Evolutionary conservation across 2,329 filamentous ascomycete species (phyloP).

Genomic region (Diaporthe citrichinensis): DNA sequence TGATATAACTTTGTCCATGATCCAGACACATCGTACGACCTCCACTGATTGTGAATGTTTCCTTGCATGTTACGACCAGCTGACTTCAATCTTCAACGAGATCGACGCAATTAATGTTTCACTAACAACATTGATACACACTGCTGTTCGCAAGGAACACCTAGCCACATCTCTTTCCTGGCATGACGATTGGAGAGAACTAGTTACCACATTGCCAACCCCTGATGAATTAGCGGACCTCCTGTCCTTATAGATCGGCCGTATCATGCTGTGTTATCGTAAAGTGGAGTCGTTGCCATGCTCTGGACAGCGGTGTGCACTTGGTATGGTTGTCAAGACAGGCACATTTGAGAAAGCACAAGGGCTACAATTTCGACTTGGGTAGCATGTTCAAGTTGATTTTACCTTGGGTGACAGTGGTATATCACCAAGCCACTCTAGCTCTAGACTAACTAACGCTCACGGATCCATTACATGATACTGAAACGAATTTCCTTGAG

Average conservation of each 20-base stretch:
- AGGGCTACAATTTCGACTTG: background rate
- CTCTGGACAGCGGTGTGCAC: background rate
- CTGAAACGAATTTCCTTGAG: background rate
- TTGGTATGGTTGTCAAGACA: background rate
- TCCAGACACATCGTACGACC: no score
- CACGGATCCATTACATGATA: background rate
- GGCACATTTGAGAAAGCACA: background rate
- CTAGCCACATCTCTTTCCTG: background rate
- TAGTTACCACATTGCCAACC: background rate
- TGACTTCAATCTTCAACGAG: background rate
- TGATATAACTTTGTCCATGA: background rate
- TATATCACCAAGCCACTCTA: background rate
- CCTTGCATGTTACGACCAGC: background rate
- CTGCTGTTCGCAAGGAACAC: background rate
- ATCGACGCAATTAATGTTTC: slow-evolving; percentile 1
- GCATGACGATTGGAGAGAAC: background rate
- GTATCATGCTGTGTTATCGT: background rate
- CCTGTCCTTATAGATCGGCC: background rate
- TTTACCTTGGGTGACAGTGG: background rate
- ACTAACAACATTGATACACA: background rate
- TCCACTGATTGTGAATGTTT: background rate
- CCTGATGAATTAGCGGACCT: background rate
- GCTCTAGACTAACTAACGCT: background rate
- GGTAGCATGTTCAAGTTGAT: background rate
- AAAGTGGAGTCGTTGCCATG: background rate